These are phyloP conservation scores for Rhexocercosporidium sp. DNA, from an alignment of 2,329 filamentous ascomycete species.

Conservation along the genomic window DNA sequence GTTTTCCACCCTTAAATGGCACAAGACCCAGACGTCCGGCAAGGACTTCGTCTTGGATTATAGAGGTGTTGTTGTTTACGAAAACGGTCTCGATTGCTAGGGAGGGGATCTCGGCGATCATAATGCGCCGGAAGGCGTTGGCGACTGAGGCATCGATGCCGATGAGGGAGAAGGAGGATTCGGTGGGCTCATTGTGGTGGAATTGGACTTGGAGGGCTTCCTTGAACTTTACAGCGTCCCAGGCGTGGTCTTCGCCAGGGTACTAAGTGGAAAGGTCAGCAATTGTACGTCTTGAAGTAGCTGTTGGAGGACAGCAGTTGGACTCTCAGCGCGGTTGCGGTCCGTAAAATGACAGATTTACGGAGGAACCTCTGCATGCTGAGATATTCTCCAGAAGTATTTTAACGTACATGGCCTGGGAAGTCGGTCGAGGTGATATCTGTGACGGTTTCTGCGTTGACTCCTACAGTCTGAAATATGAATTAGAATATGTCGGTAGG, in stretches of 20 bases:
- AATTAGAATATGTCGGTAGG: neutral
- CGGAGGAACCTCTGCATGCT: neutral
- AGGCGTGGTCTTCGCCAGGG: constrained; percentile 83
- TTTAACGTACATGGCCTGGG: constrained; percentile 56
- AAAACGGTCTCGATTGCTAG: constrained; percentile 94
- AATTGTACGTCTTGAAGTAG: neutral
- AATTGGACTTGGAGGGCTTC: constrained; percentile 76
- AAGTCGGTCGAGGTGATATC: constrained; percentile 91
- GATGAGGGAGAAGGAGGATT: constrained; percentile 88
- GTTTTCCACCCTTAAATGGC: constrained; percentile 79
- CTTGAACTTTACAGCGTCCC: constrained; percentile 76
- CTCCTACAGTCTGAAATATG: constrained; percentile 72
- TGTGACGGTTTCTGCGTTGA: constrained; percentile 89
- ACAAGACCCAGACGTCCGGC: constrained; percentile 89
- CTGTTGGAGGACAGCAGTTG: neutral
- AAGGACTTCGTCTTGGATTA: constrained; percentile 97
- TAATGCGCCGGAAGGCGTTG: constrained; percentile 95
- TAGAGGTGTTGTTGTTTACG: constrained; percentile 94
- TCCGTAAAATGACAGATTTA: neutral
- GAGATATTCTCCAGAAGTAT: neutral
- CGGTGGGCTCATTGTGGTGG: constrained; percentile 78
- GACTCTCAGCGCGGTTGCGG: neutral
- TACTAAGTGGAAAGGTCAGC: constrained; percentile 18
- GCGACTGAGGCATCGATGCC: constrained; percentile 91
- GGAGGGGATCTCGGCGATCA: constrained; percentile 92